These are phyloP conservation scores for Cucurbitaria berberidis DNA, from an alignment of 2,329 filamentous ascomycete species.

Conservation along the genomic window DNA sequence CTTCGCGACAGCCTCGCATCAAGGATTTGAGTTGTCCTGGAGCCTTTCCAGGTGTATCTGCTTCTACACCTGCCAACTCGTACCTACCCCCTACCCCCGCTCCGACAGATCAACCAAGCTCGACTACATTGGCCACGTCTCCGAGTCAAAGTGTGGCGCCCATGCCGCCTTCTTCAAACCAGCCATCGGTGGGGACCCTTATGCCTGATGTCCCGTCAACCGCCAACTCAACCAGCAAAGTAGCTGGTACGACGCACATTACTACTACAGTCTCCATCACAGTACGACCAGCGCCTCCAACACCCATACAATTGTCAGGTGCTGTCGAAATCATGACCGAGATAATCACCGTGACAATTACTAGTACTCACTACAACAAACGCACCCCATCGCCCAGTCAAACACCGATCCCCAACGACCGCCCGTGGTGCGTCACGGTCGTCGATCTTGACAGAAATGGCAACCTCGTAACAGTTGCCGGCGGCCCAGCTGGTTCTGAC, in stretches of 20 bases:
- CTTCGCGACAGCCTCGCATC: conserved; percentile 22
- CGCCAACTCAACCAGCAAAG: background rate
- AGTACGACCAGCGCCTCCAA: background rate
- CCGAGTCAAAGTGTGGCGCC: background rate
- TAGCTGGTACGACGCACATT: conserved; percentile 6
- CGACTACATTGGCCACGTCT: background rate
- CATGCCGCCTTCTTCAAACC: background rate
- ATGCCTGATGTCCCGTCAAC: background rate
- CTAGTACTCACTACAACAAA: background rate
- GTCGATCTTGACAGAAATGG: conserved; percentile 16
- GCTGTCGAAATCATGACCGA: background rate
- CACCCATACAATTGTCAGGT: background rate
- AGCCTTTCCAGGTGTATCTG: background rate
- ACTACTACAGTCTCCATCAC: conserved; percentile 1
- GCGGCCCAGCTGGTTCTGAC: conserved; percentile 10
- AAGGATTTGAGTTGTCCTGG: conserved; percentile 28
- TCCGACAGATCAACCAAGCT: background rate
- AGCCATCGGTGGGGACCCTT: background rate
- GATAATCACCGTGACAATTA: background rate
- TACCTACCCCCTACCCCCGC: background rate
- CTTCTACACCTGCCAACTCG: background rate
- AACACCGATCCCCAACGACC: background rate
- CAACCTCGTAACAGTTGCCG: conserved; percentile 9
- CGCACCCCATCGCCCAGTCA: background rate
- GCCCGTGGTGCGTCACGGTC: conserved; percentile 21